A percentile compares a stretch with the other conserved stretches of the same genome.
Evolutionary conservation across 192 early-diverging fungal species (phyloP).

Genomic region (Coemansia sp.): DNA sequence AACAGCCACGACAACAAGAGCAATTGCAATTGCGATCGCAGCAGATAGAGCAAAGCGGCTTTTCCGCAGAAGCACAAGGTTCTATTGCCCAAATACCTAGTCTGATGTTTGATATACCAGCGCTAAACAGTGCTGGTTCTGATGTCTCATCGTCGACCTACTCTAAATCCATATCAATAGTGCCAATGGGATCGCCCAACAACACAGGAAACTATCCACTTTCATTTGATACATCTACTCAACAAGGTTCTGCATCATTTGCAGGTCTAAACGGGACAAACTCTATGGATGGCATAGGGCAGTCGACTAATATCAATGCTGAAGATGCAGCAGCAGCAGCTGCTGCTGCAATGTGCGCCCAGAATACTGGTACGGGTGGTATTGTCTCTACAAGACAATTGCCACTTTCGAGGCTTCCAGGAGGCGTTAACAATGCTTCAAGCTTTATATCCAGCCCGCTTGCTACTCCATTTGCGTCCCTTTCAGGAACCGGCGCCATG

Average conservation of each 20-base stretch:
- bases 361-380: slow-evolving; percentile 4
- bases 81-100: slow-evolving; percentile 1
- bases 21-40: not conserved
- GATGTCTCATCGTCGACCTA: slow-evolving; percentile 5
- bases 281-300: not conserved
- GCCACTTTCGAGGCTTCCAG: slow-evolving; percentile 2
- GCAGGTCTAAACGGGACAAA: not conserved
- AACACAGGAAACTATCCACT: slow-evolving; percentile 12
- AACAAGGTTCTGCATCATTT: slow-evolving; percentile 11
- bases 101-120: slow-evolving; percentile 35
- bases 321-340: not conserved
- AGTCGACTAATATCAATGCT: not conserved
- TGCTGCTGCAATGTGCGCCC: not conserved
- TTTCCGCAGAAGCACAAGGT: slow-evolving; percentile 8
- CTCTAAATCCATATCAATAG: not conserved
- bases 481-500: slow-evolving; percentile 2
- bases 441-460: slow-evolving; percentile 25
- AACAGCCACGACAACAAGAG: slow-evolving; percentile 7
- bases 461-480: slow-evolving; percentile 7
- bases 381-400: not conserved
- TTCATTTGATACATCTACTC: slow-evolving; percentile 4
- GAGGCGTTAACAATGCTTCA: slow-evolving; percentile 6
- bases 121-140: slow-evolving; percentile 7
- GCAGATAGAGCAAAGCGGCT: not conserved
- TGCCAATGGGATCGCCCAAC: not conserved